phyloP scores from a whole-genome alignment of 2,329 filamentous ascomycete species.

The Botrytis paeoniae region DNA sequence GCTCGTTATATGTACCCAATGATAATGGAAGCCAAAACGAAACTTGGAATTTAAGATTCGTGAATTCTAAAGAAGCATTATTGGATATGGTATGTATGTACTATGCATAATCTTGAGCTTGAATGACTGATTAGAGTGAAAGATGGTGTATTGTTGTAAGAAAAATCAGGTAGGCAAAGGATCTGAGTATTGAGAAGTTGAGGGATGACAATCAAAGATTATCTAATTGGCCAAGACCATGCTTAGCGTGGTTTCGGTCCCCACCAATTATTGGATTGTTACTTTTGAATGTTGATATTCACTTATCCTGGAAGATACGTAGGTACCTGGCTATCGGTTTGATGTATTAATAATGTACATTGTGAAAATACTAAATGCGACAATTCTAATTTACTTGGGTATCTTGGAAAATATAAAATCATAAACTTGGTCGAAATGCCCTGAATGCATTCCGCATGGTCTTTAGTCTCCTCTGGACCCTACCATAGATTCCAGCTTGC shows the following conservation, averaged over 20 bases:
- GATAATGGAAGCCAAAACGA: background rate
- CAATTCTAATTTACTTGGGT: conserved; percentile 3
- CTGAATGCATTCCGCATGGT: background rate
- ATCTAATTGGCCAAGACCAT: conserved; percentile 12
- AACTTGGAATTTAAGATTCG: background rate
- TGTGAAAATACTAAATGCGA: background rate
- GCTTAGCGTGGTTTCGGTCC: conserved; percentile 1
- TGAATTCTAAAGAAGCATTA: background rate
- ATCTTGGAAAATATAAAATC: conserved; percentile 5
- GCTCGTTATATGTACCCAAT: background rate
- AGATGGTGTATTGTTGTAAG: background rate
- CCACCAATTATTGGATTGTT: background rate
- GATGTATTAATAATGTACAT: background rate
- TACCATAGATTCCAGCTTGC: conserved; percentile 68
- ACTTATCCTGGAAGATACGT: background rate
- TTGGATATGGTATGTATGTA: background rate
- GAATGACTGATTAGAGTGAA: background rate
- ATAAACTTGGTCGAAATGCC: background rate
- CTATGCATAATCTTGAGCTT: background rate
- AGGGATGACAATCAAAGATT: conserved; percentile 15
- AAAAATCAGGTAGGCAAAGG: background rate
- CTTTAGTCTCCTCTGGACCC: conserved; percentile 39
- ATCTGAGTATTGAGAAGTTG: background rate
- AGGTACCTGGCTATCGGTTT: background rate
- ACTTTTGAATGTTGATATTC: background rate